phyloP scores from a whole-genome alignment of 2,329 filamentous ascomycete species.

The Epichloe aotearoae region DNA sequence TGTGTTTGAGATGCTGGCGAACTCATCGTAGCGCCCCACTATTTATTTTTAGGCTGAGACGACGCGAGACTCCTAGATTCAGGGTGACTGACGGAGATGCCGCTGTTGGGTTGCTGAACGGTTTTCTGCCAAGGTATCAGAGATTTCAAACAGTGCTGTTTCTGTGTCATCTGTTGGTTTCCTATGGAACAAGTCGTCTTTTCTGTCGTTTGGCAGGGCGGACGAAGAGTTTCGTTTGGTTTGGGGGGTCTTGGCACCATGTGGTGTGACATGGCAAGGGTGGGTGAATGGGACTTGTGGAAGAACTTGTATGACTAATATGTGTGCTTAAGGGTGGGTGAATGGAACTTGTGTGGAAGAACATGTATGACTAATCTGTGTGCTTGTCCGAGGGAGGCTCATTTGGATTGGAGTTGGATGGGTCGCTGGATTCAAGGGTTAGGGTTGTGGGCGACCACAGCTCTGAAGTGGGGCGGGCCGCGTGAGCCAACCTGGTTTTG shows the following conservation, averaged over 20 bases:
- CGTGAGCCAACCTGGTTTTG: too few species aligned
- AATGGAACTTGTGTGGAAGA: too few species aligned
- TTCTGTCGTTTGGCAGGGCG: not conserved
- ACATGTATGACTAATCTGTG: too few species aligned
- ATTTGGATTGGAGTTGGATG: not conserved
- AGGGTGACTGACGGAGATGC: not conserved
- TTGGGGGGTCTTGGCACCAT: not conserved
- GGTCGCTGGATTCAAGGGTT: not conserved
- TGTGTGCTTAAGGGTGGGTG: too few species aligned
- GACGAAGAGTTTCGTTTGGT: not conserved
- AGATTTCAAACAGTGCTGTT: too few species aligned
- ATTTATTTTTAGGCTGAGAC: not conserved
- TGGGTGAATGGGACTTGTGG: too few species aligned
- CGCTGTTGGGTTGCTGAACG: not conserved
- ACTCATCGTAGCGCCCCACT: not conserved
- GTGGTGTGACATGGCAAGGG: not conserved
- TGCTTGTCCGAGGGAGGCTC: too few species aligned
- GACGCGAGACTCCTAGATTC: not conserved
- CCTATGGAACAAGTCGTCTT: not conserved
- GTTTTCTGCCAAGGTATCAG: too few species aligned
- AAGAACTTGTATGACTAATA: too few species aligned
- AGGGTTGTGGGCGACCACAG: not conserved
- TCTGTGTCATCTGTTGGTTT: too few species aligned
- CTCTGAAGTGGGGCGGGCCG: not conserved
- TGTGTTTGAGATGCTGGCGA: not conserved